phyloP scores from a whole-genome alignment of 2,329 filamentous ascomycete species.

The Lasiodiplodia gonubiensis region DNA sequence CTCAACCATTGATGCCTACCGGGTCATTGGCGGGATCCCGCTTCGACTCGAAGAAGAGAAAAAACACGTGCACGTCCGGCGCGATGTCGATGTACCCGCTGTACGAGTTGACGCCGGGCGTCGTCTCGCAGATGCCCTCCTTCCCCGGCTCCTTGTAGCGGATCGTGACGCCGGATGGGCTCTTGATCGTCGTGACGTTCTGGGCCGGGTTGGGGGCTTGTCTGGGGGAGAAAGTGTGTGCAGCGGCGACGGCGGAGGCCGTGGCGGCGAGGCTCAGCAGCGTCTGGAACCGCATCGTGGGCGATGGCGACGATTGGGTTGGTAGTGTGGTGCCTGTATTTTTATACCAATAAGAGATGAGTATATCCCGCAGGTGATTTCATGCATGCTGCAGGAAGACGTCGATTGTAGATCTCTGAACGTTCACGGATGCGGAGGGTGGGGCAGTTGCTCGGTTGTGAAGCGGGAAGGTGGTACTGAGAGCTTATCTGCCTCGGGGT shows the following conservation, averaged over 20 bases:
- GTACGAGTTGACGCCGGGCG: conserved; percentile 45
- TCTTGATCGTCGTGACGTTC: conserved; percentile 49
- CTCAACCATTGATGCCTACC: conserved; percentile 49
- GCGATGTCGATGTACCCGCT: conserved; percentile 46
- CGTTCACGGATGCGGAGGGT: background rate
- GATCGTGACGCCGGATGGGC: conserved; percentile 49
- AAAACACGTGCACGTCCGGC: conserved; percentile 48
- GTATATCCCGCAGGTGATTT: background rate
- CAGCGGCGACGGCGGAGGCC: background rate
- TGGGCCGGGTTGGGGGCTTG: conserved; percentile 37
- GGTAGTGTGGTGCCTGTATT: background rate
- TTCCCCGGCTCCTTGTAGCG: conserved; percentile 54
- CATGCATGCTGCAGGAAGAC: background rate
- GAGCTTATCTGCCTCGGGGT: conserved; percentile 8
- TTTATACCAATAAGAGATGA: background rate
- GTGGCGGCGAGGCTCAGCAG: background rate
- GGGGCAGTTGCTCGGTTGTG: no score
- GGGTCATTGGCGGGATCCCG: conserved; percentile 56
- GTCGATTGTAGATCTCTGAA: background rate
- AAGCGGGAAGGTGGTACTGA: conserved; percentile 16
- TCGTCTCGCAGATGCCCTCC: conserved; percentile 52
- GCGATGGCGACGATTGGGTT: background rate
- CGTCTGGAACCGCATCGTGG: background rate
- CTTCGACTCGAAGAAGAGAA: conserved; percentile 56
- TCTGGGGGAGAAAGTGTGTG: background rate